phyloP scores from a whole-genome alignment of 306 rosid genomes.

The Abrus precatorius region DNA sequence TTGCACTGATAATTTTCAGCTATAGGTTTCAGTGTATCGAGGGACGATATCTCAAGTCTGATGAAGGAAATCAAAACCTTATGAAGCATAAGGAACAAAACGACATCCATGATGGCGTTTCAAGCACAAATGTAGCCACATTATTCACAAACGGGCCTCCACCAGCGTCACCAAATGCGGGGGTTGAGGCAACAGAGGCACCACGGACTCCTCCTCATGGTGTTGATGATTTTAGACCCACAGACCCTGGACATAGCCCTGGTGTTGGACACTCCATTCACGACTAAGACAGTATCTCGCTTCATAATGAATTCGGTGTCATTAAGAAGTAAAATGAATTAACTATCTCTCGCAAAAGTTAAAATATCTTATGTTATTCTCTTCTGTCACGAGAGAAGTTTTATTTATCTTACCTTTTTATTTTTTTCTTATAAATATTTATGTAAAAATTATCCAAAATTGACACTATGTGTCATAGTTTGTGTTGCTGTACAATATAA shows the following conservation, averaged over 20 bases:
- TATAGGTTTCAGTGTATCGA: slow-evolving; percentile 23
- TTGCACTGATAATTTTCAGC: slow-evolving; percentile 47
- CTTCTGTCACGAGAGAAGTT: too few species aligned
- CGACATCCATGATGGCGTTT: not conserved
- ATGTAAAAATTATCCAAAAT: too few species aligned
- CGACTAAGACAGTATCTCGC: slow-evolving; percentile 39
- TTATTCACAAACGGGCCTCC: slow-evolving; percentile 29
- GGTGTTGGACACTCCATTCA: slow-evolving; percentile 71
- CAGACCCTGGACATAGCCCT: slow-evolving; percentile 85
- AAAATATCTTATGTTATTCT: too few species aligned
- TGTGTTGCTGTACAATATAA: too few species aligned
- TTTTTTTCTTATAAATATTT: too few species aligned
- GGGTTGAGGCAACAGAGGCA: slow-evolving; percentile 35
- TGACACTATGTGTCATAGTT: too few species aligned
- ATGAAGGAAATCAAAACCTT: not conserved
- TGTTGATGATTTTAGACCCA: slow-evolving; percentile 64
- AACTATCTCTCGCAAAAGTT: too few species aligned
- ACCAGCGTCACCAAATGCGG: slow-evolving; percentile 43
- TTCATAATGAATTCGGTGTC: too few species aligned
- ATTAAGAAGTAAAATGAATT: too few species aligned
- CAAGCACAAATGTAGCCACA: not conserved
- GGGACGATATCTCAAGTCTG: slow-evolving; percentile 55
- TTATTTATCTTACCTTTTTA: too few species aligned
- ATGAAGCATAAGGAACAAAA: too few species aligned
- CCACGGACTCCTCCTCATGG: slow-evolving; percentile 28